A percentile compares a stretch with the other conserved stretches of the same genome.
Conservation (phyloP, 169 alveolate genomes). For the Babesia bovis region DNA sequence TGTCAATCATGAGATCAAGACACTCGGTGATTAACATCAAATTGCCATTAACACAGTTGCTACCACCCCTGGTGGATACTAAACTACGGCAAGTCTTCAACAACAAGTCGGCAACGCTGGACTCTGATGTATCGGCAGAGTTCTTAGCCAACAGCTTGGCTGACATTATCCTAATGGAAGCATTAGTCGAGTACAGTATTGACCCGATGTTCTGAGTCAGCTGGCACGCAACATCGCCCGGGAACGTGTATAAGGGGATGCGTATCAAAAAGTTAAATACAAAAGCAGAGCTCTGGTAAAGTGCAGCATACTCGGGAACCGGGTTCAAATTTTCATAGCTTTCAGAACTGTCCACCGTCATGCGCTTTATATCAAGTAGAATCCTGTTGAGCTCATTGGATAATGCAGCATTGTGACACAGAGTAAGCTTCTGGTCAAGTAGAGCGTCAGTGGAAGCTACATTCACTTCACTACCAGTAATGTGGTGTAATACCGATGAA, state of each 20-base stretch:
- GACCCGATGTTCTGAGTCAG: constrained; percentile 6
- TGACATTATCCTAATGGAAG: constrained; percentile 24
- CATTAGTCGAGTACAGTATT: constrained; percentile 19
- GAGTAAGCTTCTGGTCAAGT: constrained; percentile 22
- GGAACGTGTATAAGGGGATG: constrained; percentile 35
- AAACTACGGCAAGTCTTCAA: constrained; percentile 1
- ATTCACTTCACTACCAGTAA: constrained; percentile 27
- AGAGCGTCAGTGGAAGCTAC: constrained; percentile 21
- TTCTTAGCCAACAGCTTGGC: constrained; percentile 33
- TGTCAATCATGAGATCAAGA: constrained; percentile 10
- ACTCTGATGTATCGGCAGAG: constrained; percentile 7
- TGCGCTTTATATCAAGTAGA: not conserved
- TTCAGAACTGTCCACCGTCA: constrained; percentile 31
- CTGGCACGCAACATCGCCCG: constrained; percentile 22
- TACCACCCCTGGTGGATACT: not conserved
- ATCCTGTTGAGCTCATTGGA: constrained; percentile 9
- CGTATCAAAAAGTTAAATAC: constrained; percentile 35
- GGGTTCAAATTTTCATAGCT: constrained; percentile 39
- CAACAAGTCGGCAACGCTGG: not conserved
- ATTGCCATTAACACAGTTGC: constrained; percentile 28
- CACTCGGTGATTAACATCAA: constrained; percentile 27
- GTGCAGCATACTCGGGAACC: constrained; percentile 18
- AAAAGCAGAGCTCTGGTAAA: constrained; percentile 29
- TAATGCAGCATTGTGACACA: constrained; percentile 17
- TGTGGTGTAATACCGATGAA: constrained; percentile 38